Evolutionary conservation across 108 stramenopile species (phyloP), one percentile per base, ranked within the genome.

Genomic region (Schizochytrium sp.): DNA sequence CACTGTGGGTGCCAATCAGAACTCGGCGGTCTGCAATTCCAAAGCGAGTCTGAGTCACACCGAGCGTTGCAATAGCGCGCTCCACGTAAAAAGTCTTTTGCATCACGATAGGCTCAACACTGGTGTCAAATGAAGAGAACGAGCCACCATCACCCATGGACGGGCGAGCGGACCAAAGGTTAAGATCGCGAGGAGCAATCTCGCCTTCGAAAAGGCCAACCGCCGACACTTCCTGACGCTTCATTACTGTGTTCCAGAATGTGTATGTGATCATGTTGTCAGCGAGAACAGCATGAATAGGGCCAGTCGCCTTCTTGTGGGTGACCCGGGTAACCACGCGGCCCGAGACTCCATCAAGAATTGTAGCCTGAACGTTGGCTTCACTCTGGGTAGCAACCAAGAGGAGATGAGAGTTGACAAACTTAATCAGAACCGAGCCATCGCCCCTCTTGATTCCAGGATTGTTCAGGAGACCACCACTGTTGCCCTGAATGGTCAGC

Each of bases 201-300:
- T 97, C 95, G 38, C 98, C 98, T 87, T 99, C 98, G 92, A 97
- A 97, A 19, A 99, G 93, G 38, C 94, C 94, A 45, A 97, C 89
- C 59, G 96, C 95, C 5, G 96, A 96, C 56, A 99, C 87, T 89
- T 99, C 97, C 28, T 96, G 93, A 73, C 97, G 93, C 45, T 96
- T 94, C 10, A 95, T 95, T 72, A 93, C 93, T 19, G 90, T 89
- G 90, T 97, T 98, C 91, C 95, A 96, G 92, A 95, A 98, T 7
- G 97, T 89, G 91, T 98, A 98, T 44, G 97, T 91, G 38, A 99
- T 93, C 96, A 95, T 97, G 69, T 98, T 98, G 87, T 99, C 98
- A 38, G 93, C 93, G 40, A 99, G 88, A 10, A 95, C 88, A 45
- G 53, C 61, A 28, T 47, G n/a, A 46, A 61, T 87, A 17, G 91